Percentiles rank a stretch among this genome's conserved stretches.
Conservation (phyloP, 345 rosid genomes). For the Erodium maritimum region DNA sequence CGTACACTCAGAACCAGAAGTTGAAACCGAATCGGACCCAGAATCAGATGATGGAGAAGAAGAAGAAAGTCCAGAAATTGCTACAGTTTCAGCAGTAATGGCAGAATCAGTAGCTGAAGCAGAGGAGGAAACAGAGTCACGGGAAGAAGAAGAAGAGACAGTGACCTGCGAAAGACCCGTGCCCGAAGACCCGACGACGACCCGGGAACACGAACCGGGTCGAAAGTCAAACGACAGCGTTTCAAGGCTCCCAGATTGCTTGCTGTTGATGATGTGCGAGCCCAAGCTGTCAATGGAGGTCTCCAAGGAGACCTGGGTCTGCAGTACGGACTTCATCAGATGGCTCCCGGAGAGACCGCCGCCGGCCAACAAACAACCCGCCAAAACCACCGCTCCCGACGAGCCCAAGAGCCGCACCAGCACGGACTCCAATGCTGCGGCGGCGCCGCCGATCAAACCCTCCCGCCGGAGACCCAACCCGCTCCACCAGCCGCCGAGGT, state of each 20-base stretch:
- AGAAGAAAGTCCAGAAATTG: conserved; percentile 1
- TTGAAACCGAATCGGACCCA: not conserved
- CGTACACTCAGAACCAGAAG: not conserved
- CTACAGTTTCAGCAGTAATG: no score
- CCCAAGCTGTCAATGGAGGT: conserved; percentile 98
- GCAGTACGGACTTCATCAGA: conserved; percentile 75
- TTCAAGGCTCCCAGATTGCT: conserved; percentile 62
- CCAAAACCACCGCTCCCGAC: conserved; percentile 19
- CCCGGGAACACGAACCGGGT: conserved; percentile 25
- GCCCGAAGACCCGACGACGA: conserved; percentile 6
- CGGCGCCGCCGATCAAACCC: conserved; percentile 13
- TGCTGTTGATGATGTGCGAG: conserved; percentile 87
- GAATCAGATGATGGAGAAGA: conserved; percentile 4
- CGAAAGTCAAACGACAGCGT: conserved; percentile 26
- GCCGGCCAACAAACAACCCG: conserved; percentile 20
- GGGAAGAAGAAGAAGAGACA: conserved; percentile 7
- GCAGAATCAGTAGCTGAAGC: conserved; percentile 7
- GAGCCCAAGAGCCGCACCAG: conserved; percentile 22
- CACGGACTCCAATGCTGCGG: not conserved
- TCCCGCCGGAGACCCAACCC: conserved; percentile 8
- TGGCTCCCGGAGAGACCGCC: conserved; percentile 50
- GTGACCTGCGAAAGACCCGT: conserved; percentile 27
- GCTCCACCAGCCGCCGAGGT: conserved; percentile 54
- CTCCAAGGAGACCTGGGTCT: conserved; percentile 91
- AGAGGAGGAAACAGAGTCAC: conserved; percentile 1